These are phyloP conservation scores for Gyrodon lividus DNA, from an alignment of 768 basidiomycete genomes.

Conservation along the genomic window DNA sequence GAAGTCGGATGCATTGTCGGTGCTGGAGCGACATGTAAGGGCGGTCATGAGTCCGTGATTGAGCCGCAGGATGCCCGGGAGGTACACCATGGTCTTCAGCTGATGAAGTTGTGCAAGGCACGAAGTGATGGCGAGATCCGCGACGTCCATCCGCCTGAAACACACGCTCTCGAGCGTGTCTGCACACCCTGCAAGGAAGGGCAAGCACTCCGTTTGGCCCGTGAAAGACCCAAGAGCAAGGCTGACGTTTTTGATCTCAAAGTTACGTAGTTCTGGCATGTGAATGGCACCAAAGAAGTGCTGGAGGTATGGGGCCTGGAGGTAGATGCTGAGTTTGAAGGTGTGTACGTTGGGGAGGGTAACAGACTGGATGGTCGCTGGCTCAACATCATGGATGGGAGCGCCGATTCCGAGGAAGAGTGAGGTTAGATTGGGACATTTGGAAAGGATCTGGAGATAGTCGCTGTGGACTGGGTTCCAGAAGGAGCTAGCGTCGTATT, in stretches of 20 bases:
- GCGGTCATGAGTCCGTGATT: constrained; percentile 30
- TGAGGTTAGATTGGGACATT: constrained; percentile 26
- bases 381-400: constrained; percentile 15
- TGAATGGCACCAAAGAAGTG: constrained; percentile 27
- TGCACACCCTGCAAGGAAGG: constrained; percentile 25
- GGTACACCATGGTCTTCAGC: constrained; percentile 17
- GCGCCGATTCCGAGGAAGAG: constrained; percentile 30
- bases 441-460: constrained; percentile 22
- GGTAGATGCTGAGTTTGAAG: constrained; percentile 25
- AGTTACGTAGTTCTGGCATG: constrained; percentile 24
- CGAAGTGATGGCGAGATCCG: constrained; percentile 16
- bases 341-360: constrained; percentile 29
- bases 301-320: constrained; percentile 25
- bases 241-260: constrained; percentile 29
- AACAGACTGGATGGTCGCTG: constrained; percentile 15
- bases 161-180: constrained; percentile 29
- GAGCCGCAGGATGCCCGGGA: constrained; percentile 31
- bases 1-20: not conserved
- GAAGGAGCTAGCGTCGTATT: constrained; percentile 27
- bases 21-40: constrained; percentile 9
- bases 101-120: constrained; percentile 21
- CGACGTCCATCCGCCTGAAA: constrained; percentile 23
- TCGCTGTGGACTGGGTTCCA: constrained; percentile 32
- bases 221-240: constrained; percentile 25
- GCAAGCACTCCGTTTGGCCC: constrained; percentile 27